Percentiles rank a stretch among this genome's conserved stretches.
Evolutionary conservation across 2,329 filamentous ascomycete species (phyloP).

Genomic region (Colletotrichum musae): DNA sequence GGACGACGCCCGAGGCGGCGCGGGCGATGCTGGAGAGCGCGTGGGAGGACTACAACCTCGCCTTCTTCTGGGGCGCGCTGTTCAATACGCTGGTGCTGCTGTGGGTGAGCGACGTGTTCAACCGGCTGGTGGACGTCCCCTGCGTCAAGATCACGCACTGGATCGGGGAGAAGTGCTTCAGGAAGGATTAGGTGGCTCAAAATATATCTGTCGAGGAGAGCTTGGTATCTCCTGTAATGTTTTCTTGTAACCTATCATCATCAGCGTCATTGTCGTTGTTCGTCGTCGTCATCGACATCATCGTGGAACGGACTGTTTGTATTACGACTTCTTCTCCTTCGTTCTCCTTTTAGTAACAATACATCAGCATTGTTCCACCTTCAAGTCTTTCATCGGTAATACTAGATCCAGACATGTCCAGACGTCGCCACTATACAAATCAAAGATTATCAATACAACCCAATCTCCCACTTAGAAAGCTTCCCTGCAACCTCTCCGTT

Average conservation of each 20-base stretch:
- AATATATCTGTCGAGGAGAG: too few relatives aligned
- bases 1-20: background rate
- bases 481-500: constrained; percentile 3
- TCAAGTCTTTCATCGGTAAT: too few relatives aligned
- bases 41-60: background rate
- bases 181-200: background rate
- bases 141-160: constrained; percentile 12
- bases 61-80: constrained; percentile 11
- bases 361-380: too few relatives aligned
- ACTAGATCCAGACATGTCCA: background rate
- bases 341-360: too few relatives aligned
- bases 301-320: too few relatives aligned
- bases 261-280: too few relatives aligned
- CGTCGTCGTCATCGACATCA: too few relatives aligned
- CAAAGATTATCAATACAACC: background rate
- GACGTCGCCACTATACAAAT: background rate
- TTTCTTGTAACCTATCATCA: too few relatives aligned
- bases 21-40: background rate
- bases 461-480: background rate
- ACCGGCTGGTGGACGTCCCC: constrained; percentile 16
- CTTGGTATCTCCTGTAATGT: too few relatives aligned
- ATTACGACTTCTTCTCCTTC: too few relatives aligned
- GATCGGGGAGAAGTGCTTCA: constrained; percentile 23
- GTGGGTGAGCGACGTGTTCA: constrained; percentile 25
- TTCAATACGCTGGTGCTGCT: constrained; percentile 23